A percentile compares a stretch with the other conserved stretches of the same genome.
phyloP scores from a whole-genome alignment of 177 flowering plant genomes.

The Vitis hybrid region DNA sequence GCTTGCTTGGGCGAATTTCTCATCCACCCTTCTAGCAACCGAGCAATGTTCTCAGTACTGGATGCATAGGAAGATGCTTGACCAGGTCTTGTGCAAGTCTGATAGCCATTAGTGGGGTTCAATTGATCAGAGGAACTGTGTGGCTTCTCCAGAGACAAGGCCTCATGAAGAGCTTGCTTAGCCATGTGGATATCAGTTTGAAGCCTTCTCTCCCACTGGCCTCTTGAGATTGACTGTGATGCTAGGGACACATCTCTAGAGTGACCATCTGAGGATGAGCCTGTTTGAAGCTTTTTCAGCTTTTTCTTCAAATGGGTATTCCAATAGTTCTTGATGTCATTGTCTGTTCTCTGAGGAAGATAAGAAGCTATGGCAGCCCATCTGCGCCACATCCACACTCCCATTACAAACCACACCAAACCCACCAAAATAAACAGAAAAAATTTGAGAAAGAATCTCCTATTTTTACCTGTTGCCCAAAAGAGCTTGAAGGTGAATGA shows the following conservation, averaged over 20 bases:
- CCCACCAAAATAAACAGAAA: neutral
- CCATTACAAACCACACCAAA: conserved; percentile 5
- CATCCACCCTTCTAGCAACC: conserved; percentile 65
- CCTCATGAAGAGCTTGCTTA: conserved; percentile 70
- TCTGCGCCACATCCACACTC: conserved; percentile 38
- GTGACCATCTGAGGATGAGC: conserved; percentile 11
- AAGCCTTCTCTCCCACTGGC: conserved; percentile 89
- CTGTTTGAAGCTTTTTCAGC: conserved; percentile 56
- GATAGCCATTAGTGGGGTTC: conserved; percentile 8
- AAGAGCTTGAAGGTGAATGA: conserved; percentile 86
- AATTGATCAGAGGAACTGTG: neutral
- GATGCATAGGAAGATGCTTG: conserved; percentile 45
- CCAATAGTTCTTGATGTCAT: conserved; percentile 90
- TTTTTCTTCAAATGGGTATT: conserved; percentile 89
- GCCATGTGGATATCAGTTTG: conserved; percentile 78
- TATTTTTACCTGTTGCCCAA: conserved; percentile 67
- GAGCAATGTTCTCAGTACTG: conserved; percentile 72
- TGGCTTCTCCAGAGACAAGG: conserved; percentile 53
- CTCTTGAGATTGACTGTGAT: conserved; percentile 45
- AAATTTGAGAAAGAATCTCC: neutral
- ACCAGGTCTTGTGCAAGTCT: conserved; percentile 1
- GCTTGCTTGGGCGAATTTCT: conserved; percentile 33
- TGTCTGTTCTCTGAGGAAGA: conserved; percentile 93
- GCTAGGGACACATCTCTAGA: conserved; percentile 10
- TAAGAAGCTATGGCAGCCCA: conserved; percentile 97